A percentile compares a stretch with the other conserved stretches of the same genome.
Evolutionary conservation across 257 asterid species (phyloP).

Genomic region (Gentiana macrophylla): DNA sequence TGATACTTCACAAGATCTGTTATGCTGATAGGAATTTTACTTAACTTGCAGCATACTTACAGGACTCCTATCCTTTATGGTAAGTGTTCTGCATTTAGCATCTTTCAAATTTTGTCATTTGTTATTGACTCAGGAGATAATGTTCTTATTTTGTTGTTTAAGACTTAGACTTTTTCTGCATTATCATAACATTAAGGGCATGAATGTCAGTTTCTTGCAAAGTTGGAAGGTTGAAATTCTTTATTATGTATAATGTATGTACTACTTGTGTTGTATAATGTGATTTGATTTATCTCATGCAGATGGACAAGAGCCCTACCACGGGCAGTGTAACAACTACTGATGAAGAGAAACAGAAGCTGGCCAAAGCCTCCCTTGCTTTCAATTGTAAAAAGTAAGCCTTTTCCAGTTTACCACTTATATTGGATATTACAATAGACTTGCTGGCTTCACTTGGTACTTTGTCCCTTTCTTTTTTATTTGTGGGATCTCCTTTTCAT

Average conservation of each 20-base stretch:
- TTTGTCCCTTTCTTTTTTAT: too few species aligned
- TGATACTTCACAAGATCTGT: neutral
- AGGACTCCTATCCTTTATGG: conserved; percentile 99
- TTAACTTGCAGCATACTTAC: conserved; percentile 73
- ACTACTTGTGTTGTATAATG: too few species aligned
- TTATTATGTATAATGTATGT: too few species aligned
- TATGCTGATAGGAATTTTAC: conserved; percentile 21
- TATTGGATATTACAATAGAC: too few species aligned
- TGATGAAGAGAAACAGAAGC: conserved; percentile 62
- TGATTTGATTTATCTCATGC: conserved; percentile 6
- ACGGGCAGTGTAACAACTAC: conserved; percentile 93
- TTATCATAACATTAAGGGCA: too few species aligned
- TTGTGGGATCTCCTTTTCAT: too few species aligned
- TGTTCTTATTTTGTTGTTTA: neutral
- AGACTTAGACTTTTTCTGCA: too few species aligned
- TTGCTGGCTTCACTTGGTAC: too few species aligned
- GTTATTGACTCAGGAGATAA: too few species aligned
- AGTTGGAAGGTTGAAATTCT: too few species aligned
- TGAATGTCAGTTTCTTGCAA: too few species aligned
- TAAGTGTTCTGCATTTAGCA: conserved; percentile 25
- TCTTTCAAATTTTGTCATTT: neutral
- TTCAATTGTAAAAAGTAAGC: conserved; percentile 86
- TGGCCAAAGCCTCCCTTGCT: conserved; percentile 84
- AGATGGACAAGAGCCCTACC: conserved; percentile 94
- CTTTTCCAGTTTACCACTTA: neutral